Evolutionary conservation across 441 rosid genomes (phyloP), one percentile per base, ranked within the genome.

Genomic region (Populus hybrid): DNA sequence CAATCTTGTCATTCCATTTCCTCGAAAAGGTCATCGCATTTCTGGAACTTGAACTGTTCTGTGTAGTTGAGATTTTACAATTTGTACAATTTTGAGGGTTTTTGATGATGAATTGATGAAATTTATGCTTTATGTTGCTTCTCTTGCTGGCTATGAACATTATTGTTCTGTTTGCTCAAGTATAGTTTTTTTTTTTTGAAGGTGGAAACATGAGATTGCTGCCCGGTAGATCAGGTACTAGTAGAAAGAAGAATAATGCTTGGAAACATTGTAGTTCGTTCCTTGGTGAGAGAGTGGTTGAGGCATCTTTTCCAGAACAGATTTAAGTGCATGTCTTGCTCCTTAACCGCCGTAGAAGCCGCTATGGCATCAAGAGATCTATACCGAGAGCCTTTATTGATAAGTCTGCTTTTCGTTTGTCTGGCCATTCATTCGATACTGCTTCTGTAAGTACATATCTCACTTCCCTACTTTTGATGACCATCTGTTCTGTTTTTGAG

Each of bases 321-420:
- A 74, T 76, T 31, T 26, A 83, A 79, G 63, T 88, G 92, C 82
- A 59, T 68, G 31, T 82, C 93, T 28, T 86, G 89, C 83, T 88
- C 42, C 78, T 82, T 79, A 85, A 83, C 70, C 84, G 78, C 79
- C 84, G 81, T 38, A 84, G 78, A 84, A 82, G 80, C 53, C 84
- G 63, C 80, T 74, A 84, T 29, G 79, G 86, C 69, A 72, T 82
- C 31, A 73, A 65, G 72, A 86, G 83, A 84, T 78, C 84, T 59
- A 26, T 64, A 18, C 89, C 87, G 0, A 81, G 88, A 73, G 90
- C 85, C 35, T 91, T 91, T 77, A 59, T 64, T 18, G 97, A 96
- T 77, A 91, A 83, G 79, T 90, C 96, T 75, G 21, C 82, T 24
- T 89, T 88, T 82, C 81, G 75, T 82, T 88, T 88, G 83, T 84